Conservation (phyloP, 192 early-diverging fungal genomes). For the Geranomyces michiganensis region DNA sequence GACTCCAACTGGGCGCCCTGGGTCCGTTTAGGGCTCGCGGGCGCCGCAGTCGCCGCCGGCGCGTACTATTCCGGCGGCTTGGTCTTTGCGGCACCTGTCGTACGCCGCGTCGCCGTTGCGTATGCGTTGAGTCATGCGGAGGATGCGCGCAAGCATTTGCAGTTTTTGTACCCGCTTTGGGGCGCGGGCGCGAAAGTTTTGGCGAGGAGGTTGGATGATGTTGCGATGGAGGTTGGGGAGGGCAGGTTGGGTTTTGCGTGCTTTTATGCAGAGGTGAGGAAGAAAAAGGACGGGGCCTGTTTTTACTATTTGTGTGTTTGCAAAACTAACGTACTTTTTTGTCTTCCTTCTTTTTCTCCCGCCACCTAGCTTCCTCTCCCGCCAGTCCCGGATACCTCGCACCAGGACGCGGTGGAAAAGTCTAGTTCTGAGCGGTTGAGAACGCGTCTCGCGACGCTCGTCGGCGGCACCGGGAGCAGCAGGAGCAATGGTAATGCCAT, state of each 20-base stretch:
- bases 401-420: background rate
- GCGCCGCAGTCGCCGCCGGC: slow-evolving; percentile 45
- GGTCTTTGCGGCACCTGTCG: slow-evolving; percentile 37
- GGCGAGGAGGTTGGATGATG: slow-evolving; percentile 32
- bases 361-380: background rate
- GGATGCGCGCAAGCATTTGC: slow-evolving; percentile 48
- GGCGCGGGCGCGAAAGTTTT: slow-evolving; percentile 36
- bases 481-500: too few relatives aligned
- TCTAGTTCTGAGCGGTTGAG: slow-evolving; percentile 18
- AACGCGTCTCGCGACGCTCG: slow-evolving; percentile 10
- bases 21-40: slow-evolving; percentile 38
- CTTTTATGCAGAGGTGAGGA: slow-evolving; percentile 32
- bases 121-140: slow-evolving; percentile 46
- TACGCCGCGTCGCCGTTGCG: slow-evolving; percentile 43
- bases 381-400: background rate
- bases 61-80: slow-evolving; percentile 45
- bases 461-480: background rate
- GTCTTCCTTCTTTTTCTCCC: too few relatives aligned
- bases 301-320: background rate
- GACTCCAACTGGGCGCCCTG: slow-evolving; percentile 34
- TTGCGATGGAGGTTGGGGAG: slow-evolving; percentile 28
- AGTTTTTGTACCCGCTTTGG: slow-evolving; percentile 59
- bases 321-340: too few relatives aligned
- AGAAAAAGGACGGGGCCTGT: background rate
- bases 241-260: slow-evolving; percentile 36